Percentiles rank a stretch among this genome's conserved stretches.
Evolutionary conservation across 75 land plant genomes (phyloP).

Genomic region (Selaginella moellendorffii): DNA sequence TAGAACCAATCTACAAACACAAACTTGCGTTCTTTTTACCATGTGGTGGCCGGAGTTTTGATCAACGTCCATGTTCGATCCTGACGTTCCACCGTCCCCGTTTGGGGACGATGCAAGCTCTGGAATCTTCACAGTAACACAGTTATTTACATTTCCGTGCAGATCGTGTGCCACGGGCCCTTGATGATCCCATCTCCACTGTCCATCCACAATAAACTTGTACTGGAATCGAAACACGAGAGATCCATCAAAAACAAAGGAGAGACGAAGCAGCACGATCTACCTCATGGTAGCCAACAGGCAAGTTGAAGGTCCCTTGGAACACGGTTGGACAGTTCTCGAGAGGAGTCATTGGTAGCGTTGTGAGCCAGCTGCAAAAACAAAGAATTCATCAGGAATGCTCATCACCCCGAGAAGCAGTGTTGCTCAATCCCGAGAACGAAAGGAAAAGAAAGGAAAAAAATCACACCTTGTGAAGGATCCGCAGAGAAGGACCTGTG

Average conservation of each 20-base stretch:
- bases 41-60: constrained; percentile 7
- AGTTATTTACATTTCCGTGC: constrained; percentile 71
- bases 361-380: constrained; percentile 55
- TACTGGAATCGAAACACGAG: constrained; percentile 63
- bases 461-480: constrained; percentile 66
- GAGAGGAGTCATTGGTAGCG: constrained; percentile 59
- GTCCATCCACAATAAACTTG: constrained; percentile 88
- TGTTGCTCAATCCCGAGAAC: background rate
- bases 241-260: background rate
- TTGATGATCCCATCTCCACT: constrained; percentile 73
- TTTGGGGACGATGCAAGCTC: constrained; percentile 10
- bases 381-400: too few species aligned
- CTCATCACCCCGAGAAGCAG: too few species aligned
- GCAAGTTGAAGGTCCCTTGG: constrained; percentile 46
- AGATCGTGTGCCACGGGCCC: constrained; percentile 34
- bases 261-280: background rate
- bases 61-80: constrained; percentile 79
- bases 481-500: constrained; percentile 54
- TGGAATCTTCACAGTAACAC: constrained; percentile 23
- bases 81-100: constrained; percentile 17
- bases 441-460: background rate
- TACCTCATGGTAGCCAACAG: constrained; percentile 82
- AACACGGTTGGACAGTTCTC: constrained; percentile 80
- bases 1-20: too few species aligned
- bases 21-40: background rate